A percentile compares a stretch with the other conserved stretches of the same genome.
Evolutionary conservation across 345 rosid species (phyloP).

Genomic region (Acer campestre): DNA sequence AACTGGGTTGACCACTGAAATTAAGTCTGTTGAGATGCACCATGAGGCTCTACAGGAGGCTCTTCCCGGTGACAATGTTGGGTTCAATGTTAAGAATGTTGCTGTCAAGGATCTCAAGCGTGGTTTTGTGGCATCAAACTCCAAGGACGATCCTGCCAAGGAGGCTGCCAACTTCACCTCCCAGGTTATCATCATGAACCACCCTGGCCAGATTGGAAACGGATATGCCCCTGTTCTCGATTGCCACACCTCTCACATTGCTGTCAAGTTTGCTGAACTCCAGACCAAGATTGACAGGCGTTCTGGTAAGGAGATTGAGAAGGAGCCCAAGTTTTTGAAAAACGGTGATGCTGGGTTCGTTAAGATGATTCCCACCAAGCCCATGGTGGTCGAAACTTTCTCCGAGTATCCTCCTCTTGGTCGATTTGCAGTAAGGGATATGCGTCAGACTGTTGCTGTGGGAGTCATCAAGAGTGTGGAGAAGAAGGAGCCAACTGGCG

Average conservation of each 20-base stretch:
- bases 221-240: conserved; percentile 88
- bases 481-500: conserved; percentile 81
- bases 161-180: conserved; percentile 80
- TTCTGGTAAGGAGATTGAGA: conserved; percentile 81
- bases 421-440: conserved; percentile 88
- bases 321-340: conserved; percentile 86
- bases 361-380: conserved; percentile 89
- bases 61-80: conserved; percentile 80
- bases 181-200: conserved; percentile 93
- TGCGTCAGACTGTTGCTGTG: conserved; percentile 92
- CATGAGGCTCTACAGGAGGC: conserved; percentile 89
- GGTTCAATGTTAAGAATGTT: conserved; percentile 85
- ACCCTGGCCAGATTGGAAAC: conserved; percentile 90
- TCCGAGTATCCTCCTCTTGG: conserved; percentile 81
- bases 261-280: conserved; percentile 71
- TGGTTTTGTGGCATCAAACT: conserved; percentile 81
- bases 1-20: conserved; percentile 78
- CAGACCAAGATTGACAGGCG: conserved; percentile 79
- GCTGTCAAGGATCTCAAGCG: conserved; percentile 89
- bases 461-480: conserved; percentile 87
- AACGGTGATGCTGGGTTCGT: conserved; percentile 81
- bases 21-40: conserved; percentile 94
- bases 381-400: conserved; percentile 95
- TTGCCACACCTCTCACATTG: conserved; percentile 87
- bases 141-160: conserved; percentile 87